phyloP scores from a whole-genome alignment of 1,284 basidiomycete species.

The Rhodotorula sp. region DNA sequence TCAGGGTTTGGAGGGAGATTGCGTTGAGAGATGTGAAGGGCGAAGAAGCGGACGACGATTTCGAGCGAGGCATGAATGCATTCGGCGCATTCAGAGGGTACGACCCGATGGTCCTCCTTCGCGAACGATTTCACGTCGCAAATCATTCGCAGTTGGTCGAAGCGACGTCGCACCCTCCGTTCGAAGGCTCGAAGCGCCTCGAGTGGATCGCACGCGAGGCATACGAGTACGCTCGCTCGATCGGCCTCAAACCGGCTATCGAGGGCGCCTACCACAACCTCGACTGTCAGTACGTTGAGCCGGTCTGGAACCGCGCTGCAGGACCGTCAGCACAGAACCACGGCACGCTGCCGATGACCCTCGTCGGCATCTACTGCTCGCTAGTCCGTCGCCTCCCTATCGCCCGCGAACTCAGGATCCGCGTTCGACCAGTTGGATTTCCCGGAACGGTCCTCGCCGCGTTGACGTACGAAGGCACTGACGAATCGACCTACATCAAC shows the following conservation, averaged over 20 bases:
- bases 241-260: constrained; percentile 2
- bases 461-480: neutral
- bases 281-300: constrained; percentile 26
- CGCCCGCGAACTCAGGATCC: constrained; percentile 9
- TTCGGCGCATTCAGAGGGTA: constrained; percentile 29
- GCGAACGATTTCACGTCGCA: neutral
- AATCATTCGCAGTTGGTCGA: neutral
- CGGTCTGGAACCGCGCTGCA: constrained; percentile 6
- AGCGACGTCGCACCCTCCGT: neutral
- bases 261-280: constrained; percentile 22
- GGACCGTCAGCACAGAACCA: neutral
- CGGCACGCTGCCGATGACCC: constrained; percentile 35
- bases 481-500: constrained; percentile 25
- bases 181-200: constrained; percentile 2
- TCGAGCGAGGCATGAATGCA: constrained; percentile 23
- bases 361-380: constrained; percentile 35
- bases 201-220: constrained; percentile 12
- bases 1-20: constrained; percentile 21
- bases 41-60: constrained; percentile 10
- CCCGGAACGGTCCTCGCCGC: constrained; percentile 28
- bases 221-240: constrained; percentile 8
- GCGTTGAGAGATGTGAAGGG: neutral
- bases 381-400: constrained; percentile 24
- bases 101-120: constrained; percentile 2
- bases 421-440: constrained; percentile 23